Conservation (phyloP, 2,329 filamentous ascomycete species). For the Botrytis galanthina region DNA sequence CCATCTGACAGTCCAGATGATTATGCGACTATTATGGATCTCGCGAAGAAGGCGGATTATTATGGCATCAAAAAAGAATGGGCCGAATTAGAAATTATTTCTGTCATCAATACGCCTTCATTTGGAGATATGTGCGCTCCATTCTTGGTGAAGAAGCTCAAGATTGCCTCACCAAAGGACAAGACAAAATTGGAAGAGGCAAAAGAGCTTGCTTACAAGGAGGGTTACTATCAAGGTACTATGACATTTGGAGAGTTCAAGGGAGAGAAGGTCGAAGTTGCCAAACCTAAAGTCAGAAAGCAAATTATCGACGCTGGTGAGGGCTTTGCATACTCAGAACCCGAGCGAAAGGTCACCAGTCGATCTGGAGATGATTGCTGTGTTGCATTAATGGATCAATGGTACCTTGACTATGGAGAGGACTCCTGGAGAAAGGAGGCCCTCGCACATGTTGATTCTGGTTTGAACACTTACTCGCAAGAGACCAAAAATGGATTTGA, state of each 20-base stretch:
- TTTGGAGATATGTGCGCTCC: constrained; percentile 85
- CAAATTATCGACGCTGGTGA: constrained; percentile 72
- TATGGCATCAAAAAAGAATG: constrained; percentile 97
- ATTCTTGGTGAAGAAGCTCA: constrained; percentile 82
- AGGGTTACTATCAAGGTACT: constrained; percentile 92
- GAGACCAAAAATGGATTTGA: constrained; percentile 80
- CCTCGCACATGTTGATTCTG: constrained; percentile 68
- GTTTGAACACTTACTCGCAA: constrained; percentile 74
- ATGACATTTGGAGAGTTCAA: constrained; percentile 87
- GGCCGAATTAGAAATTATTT: constrained; percentile 85
- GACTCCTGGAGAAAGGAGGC: constrained; percentile 79
- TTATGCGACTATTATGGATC: constrained; percentile 81
- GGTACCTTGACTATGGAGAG: constrained; percentile 96
- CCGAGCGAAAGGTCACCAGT: constrained; percentile 83
- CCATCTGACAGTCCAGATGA: constrained; percentile 96
- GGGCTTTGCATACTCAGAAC: constrained; percentile 91
- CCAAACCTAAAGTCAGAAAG: constrained; percentile 80
- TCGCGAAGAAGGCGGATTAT: constrained; percentile 93
- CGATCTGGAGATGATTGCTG: constrained; percentile 91
- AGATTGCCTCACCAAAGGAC: constrained; percentile 97
- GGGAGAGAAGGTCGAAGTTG: constrained; percentile 80
- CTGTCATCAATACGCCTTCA: constrained; percentile 84
- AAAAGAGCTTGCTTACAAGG: constrained; percentile 95
- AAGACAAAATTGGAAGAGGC: constrained; percentile 85
- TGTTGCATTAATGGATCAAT: constrained; percentile 90